Percentiles rank a stretch among this genome's conserved stretches.
phyloP scores from a whole-genome alignment of 1,284 basidiomycete species.

The Cryptococcus neoformans region DNA sequence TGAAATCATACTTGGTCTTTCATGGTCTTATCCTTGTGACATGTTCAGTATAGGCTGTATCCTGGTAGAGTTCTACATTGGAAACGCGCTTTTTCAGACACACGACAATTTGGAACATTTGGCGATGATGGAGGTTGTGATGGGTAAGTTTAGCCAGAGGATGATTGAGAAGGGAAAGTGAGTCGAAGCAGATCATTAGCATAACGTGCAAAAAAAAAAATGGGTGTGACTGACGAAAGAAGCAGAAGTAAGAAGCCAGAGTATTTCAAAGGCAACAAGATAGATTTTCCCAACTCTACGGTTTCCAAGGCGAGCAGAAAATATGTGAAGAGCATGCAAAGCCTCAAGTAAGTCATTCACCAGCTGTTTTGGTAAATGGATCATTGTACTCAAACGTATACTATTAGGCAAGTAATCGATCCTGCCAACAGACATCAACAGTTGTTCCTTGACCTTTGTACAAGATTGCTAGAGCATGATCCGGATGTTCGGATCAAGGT shows the following conservation, averaged over 20 bases:
- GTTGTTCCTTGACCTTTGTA: constrained; percentile 78
- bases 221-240: not conserved
- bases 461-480: constrained; percentile 86
- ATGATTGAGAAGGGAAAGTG: constrained; percentile 56
- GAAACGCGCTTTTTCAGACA: constrained; percentile 96
- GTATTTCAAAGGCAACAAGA: constrained; percentile 80
- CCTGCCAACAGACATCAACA: constrained; percentile 62
- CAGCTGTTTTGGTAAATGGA: not conserved
- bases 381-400: not conserved
- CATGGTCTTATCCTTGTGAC: constrained; percentile 99
- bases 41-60: constrained; percentile 99
- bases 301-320: constrained; percentile 86
- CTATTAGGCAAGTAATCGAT: constrained; percentile 72
- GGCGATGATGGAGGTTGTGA: constrained; percentile 99
- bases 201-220: not conserved
- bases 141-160: constrained; percentile 91
- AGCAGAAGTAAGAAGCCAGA: constrained; percentile 69
- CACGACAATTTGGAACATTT: constrained; percentile 99
- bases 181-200: constrained; percentile 9
- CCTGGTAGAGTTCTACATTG: constrained; percentile 97
- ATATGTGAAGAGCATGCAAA: constrained; percentile 83
- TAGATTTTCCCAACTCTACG: constrained; percentile 89
- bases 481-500: constrained; percentile 82
- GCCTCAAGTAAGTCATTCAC: constrained; percentile 60
- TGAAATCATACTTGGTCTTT: constrained; percentile 95